A percentile compares a stretch with the other conserved stretches of the same genome.
Evolutionary conservation across 2,329 filamentous ascomycete species (phyloP).

Genomic region (Paramyrothecium roridum): DNA sequence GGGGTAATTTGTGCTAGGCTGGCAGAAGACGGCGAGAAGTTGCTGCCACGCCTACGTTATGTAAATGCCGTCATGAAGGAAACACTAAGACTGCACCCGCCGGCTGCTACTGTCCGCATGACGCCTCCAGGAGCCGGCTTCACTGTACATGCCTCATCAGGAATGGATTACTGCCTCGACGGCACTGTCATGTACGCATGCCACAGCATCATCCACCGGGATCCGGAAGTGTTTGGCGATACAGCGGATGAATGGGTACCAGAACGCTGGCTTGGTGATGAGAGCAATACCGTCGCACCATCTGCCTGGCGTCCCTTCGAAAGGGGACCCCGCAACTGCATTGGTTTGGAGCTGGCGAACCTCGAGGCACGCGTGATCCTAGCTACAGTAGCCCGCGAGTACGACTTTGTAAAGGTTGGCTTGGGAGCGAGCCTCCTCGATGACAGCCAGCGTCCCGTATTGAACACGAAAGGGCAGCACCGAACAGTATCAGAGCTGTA

Average conservation of each 20-base stretch:
- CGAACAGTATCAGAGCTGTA: background rate
- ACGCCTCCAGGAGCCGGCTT: conserved; percentile 16
- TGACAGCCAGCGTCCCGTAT: background rate
- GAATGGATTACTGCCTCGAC: conserved; percentile 22
- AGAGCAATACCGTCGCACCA: background rate
- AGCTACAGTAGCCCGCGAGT: background rate
- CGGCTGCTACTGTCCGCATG: conserved; percentile 19
- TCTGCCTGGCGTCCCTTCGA: conserved; percentile 1
- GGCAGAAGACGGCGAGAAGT: conserved; percentile 18
- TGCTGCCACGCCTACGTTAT: conserved; percentile 29
- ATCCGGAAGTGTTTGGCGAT: conserved; percentile 28
- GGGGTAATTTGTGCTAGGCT: conserved; percentile 7
- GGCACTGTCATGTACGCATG: conserved; percentile 31
- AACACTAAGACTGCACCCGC: conserved; percentile 28
- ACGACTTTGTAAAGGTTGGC: background rate
- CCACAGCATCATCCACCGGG: conserved; percentile 29
- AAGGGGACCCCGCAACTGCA: background rate
- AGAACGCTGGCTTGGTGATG: conserved; percentile 30
- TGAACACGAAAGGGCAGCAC: background rate
- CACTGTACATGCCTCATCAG: background rate
- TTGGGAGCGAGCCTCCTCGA: background rate
- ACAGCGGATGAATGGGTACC: conserved; percentile 32
- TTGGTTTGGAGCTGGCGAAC: background rate
- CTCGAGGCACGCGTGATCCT: background rate
- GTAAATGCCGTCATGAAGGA: conserved; percentile 36